Conservation (phyloP, 306 rosid species). For the Hippophae rhamnoides region DNA sequence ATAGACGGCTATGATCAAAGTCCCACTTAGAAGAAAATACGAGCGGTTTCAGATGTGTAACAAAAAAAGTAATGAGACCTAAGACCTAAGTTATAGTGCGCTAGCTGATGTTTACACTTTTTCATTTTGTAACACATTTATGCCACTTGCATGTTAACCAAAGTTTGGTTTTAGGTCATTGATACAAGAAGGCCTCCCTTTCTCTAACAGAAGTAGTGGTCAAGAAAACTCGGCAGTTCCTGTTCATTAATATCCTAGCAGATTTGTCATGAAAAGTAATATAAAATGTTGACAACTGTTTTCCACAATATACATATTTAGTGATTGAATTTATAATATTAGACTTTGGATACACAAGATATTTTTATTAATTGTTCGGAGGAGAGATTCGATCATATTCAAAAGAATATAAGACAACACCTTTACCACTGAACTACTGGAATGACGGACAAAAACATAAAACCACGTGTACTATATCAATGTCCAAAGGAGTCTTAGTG, state of each 20-base stretch:
- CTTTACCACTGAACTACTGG: no score
- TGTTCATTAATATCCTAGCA: not conserved
- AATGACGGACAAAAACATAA: no score
- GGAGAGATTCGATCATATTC: no score
- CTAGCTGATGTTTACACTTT: conserved; percentile 5
- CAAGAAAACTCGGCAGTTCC: not conserved
- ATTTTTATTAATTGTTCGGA: no score
- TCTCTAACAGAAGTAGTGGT: not conserved
- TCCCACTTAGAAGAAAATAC: conserved; percentile 3
- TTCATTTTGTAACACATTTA: conserved; percentile 8
- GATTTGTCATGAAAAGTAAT: not conserved
- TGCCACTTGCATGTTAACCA: conserved; percentile 2
- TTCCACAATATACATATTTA: not conserved
- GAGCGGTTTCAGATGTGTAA: not conserved
- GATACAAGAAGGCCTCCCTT: not conserved
- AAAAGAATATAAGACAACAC: no score
- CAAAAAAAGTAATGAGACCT: not conserved
- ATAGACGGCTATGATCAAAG: conserved; percentile 8
- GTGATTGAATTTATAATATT: not conserved
- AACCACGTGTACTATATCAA: no score
- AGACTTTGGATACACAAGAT: no score
- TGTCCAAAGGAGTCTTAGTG: no score
- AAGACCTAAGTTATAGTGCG: not conserved
- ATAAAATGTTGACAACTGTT: conserved; percentile 7
- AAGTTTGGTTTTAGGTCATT: conserved; percentile 23